A percentile compares a stretch with the other conserved stretches of the same genome.
Evolutionary conservation across 495 filamentous ascomycete species (phyloP).

Genomic region (Penicillium verhagenii): DNA sequence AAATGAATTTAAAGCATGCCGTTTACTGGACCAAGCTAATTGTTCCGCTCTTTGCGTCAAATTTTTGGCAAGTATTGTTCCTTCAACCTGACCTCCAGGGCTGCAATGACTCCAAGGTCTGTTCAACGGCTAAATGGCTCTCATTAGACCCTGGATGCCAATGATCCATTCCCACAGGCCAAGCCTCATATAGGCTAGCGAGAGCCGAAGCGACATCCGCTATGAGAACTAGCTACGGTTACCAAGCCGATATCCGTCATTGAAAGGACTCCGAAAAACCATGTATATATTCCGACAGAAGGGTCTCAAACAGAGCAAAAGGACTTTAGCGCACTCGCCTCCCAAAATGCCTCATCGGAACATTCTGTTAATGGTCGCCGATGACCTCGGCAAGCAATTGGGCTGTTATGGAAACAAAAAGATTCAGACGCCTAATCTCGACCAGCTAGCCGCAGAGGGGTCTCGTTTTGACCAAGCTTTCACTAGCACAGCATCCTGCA

Average conservation of each 20-base stretch:
- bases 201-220: conserved; percentile 5
- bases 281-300: not conserved
- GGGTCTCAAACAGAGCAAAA: not conserved
- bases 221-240: not conserved
- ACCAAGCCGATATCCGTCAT: not conserved
- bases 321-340: not conserved
- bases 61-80: too few species aligned
- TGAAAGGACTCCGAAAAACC: not conserved
- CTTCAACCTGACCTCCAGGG: too few species aligned
- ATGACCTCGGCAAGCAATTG: conserved; percentile 41
- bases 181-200: not conserved
- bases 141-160: not conserved
- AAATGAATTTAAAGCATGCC: too few species aligned
- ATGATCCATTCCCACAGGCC: too few species aligned
- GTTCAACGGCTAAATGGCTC: too few species aligned
- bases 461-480: conserved; percentile 39
- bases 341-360: conserved; percentile 26
- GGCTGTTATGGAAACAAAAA: conserved; percentile 38
- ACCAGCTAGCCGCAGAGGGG: conserved; percentile 36
- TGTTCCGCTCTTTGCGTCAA: too few species aligned
- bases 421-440: conserved; percentile 38
- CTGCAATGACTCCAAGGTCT: too few species aligned
- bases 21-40: too few species aligned
- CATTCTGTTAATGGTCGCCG: conserved; percentile 42
- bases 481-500: conserved; percentile 47